Evolutionary conservation across 441 rosid genomes (phyloP).

Genomic region (Bocquillonia castaneifolia): DNA sequence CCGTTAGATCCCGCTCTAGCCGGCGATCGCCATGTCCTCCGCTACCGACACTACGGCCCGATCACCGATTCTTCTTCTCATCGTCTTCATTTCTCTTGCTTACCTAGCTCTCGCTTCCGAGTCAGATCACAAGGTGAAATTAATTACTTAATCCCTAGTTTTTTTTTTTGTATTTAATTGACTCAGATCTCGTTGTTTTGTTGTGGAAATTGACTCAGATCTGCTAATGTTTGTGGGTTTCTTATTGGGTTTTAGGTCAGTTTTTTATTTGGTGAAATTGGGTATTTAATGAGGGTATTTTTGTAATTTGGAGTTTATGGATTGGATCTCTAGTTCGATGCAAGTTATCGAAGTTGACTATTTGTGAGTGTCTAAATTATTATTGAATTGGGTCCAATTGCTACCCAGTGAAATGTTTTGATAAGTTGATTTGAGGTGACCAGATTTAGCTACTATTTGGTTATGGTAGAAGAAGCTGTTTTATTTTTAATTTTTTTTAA

Average conservation of each 20-base stretch:
- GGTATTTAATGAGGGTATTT: too few species aligned
- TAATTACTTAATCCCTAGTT: background rate
- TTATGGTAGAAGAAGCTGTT: background rate
- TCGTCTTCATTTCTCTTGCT: slow-evolving; percentile 22
- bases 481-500: background rate
- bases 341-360: background rate
- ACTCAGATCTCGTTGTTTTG: slow-evolving; percentile 25
- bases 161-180: background rate
- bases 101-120: slow-evolving; percentile 60
- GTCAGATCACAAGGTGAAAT: slow-evolving; percentile 91
- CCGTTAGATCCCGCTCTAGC: slow-evolving; percentile 30
- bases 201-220: slow-evolving; percentile 22
- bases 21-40: slow-evolving; percentile 51
- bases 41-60: slow-evolving; percentile 32
- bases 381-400: too few species aligned
- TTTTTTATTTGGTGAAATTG: background rate
- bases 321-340: background rate
- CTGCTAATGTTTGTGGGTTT: slow-evolving; percentile 13
- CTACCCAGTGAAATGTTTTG: background rate
- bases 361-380: background rate
- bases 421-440: background rate
- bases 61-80: slow-evolving; percentile 26
- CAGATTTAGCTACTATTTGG: background rate
- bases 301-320: too few species aligned
- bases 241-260: background rate